These are phyloP conservation scores for Saturnispora silvae DNA, from an alignment of 805 yeast genomes.

Conservation along the genomic window DNA sequence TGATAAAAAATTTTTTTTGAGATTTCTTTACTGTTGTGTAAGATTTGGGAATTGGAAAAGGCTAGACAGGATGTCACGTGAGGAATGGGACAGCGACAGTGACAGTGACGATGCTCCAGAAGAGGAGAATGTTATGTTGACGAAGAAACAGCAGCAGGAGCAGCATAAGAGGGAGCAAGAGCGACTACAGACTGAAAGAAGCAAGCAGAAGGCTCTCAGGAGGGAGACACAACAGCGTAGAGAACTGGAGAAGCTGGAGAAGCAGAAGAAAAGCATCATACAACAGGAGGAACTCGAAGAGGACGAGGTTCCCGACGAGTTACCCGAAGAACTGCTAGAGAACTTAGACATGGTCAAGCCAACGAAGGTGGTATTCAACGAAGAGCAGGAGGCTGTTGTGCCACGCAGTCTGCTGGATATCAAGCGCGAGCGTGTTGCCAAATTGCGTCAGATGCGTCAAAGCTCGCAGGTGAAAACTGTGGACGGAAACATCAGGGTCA, in stretches of 20 bases:
- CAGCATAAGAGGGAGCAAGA: slow-evolving; percentile 18
- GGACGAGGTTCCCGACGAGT: slow-evolving; percentile 23
- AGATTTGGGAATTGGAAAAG: no score
- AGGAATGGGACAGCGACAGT: slow-evolving; percentile 3
- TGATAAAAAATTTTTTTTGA: no score
- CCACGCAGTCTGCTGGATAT: slow-evolving; percentile 10
- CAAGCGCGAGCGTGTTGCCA: slow-evolving; percentile 10
- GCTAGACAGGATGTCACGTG: no score
- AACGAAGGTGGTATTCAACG: slow-evolving; percentile 9
- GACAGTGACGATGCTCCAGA: slow-evolving; percentile 40
- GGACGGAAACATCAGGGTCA: slow-evolving; percentile 35
- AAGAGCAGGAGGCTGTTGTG: slow-evolving; percentile 21
- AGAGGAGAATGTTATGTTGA: slow-evolving; percentile 27
- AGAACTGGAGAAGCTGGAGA: slow-evolving; percentile 23
- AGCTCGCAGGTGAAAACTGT: slow-evolving; percentile 24
- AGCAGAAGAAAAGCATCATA: slow-evolving; percentile 4
- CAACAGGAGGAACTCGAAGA: slow-evolving; percentile 8
- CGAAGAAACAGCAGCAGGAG: slow-evolving; percentile 14
- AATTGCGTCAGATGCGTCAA: slow-evolving; percentile 21
- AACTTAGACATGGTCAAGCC: slow-evolving; percentile 13
- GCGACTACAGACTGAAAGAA: slow-evolving; percentile 9
- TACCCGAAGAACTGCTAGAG: slow-evolving; percentile 32
- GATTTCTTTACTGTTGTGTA: no score
- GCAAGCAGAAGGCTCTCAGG: slow-evolving; percentile 13
- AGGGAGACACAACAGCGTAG: slow-evolving; percentile 27